A percentile compares a stretch with the other conserved stretches of the same genome.
Evolutionary conservation across 805 yeast species (phyloP).

Genomic region (Myxozyma neglecta): DNA sequence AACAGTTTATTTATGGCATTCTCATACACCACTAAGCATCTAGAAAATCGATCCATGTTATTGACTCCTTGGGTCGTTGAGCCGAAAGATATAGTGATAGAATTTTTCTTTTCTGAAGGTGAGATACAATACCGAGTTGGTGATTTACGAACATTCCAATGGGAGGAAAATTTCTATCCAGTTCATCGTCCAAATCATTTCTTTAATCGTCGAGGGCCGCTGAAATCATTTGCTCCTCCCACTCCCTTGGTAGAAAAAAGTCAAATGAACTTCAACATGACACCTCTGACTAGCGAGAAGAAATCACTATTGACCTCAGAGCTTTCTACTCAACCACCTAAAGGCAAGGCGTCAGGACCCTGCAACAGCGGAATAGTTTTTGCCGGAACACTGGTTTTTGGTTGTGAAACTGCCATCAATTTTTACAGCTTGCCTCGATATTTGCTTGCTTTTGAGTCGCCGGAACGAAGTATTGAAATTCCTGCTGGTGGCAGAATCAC

Average conservation of each 20-base stretch:
- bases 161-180: constrained; percentile 15
- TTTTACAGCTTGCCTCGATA: constrained; percentile 23
- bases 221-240: constrained; percentile 12
- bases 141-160: constrained; percentile 14
- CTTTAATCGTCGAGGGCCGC: constrained; percentile 2
- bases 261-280: not conserved
- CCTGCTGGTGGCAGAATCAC: constrained; percentile 23
- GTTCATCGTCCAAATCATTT: constrained; percentile 25
- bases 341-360: constrained; percentile 20
- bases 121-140: constrained; percentile 24
- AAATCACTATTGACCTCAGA: not conserved
- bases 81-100: constrained; percentile 18
- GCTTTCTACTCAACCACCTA: not conserved
- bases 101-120: constrained; percentile 25
- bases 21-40: constrained; percentile 15
- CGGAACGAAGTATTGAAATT: constrained; percentile 18
- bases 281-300: not conserved
- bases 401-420: constrained; percentile 19
- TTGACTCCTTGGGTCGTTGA: constrained; percentile 7
- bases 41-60: not conserved
- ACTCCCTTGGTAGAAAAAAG: not conserved
- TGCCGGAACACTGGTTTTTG: constrained; percentile 23
- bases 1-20: constrained; percentile 23
- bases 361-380: constrained; percentile 25
- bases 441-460: constrained; percentile 25